Evolutionary conservation across 768 basidiomycete species (phyloP).

Genomic region (Tulasnella sp.): DNA sequence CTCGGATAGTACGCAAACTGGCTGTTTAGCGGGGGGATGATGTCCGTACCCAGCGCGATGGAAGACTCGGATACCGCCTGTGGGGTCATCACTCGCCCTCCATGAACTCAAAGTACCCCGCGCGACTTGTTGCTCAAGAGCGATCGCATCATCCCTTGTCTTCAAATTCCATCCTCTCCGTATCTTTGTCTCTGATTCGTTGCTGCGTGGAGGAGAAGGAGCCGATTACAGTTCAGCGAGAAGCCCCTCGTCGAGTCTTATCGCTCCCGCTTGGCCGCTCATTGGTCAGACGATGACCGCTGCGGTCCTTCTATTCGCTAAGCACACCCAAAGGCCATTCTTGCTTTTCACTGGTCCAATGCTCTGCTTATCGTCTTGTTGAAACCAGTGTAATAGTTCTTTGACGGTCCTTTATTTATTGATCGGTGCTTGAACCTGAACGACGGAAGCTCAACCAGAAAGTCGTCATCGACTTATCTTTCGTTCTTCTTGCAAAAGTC

Average conservation of each 20-base stretch:
- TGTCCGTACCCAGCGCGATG: not conserved
- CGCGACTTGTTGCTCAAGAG: not conserved
- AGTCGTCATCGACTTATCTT: not conserved
- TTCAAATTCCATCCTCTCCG: not conserved
- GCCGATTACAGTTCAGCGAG: not conserved
- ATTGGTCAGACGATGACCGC: not conserved
- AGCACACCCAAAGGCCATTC: too few relatives aligned
- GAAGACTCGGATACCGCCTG: not conserved
- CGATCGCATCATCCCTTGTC: not conserved
- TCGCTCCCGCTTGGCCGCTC: not conserved
- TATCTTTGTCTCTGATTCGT: not conserved
- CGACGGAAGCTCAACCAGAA: not conserved
- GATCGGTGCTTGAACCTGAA: not conserved
- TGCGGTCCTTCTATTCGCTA: not conserved
- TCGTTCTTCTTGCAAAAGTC: not conserved
- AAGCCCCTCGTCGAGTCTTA: not conserved
- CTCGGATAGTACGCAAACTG: not conserved
- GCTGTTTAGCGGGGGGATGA: not conserved
- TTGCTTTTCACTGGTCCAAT: not conserved
- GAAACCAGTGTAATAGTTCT: not conserved
- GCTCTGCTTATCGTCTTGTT: not conserved
- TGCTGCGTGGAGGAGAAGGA: not conserved
- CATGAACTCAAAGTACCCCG: not conserved
- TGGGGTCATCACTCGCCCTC: not conserved
- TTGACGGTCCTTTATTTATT: too few relatives aligned